These are phyloP conservation scores for Nemania bipapillata DNA, from an alignment of 2,329 filamentous ascomycete genomes.

Conservation along the genomic window DNA sequence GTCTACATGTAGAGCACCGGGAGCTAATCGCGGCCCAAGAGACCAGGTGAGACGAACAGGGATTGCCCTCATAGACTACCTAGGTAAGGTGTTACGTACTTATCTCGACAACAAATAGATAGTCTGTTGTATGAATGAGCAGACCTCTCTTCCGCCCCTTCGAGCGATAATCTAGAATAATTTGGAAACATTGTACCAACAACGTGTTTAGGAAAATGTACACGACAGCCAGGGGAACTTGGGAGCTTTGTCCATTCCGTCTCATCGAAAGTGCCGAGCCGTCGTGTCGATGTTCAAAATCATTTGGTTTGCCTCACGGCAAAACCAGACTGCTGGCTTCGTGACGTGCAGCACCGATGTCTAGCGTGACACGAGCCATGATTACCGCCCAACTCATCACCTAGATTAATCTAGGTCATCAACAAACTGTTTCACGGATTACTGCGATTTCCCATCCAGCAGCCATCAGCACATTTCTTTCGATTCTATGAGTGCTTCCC, in stretches of 20 bases:
- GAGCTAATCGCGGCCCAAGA: conserved; percentile 38
- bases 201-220: neutral
- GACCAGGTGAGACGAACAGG: conserved; percentile 40
- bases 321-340: neutral
- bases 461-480: neutral
- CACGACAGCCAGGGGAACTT: neutral
- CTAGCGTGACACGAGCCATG: neutral
- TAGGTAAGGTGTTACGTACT: neutral
- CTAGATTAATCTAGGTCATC: neutral
- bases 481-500: neutral
- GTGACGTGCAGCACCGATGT: neutral
- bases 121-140: neutral
- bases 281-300: neutral
- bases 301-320: conserved; percentile 2
- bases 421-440: neutral
- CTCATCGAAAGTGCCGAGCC: neutral
- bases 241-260: conserved; percentile 6
- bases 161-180: neutral
- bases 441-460: neutral
- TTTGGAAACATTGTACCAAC: conserved; percentile 5
- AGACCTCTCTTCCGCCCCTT: conserved; percentile 10
- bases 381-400: conserved; percentile 4
- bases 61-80: conserved; percentile 14
- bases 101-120: neutral
- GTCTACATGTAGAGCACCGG: conserved; percentile 25